A percentile compares a stretch with the other conserved stretches of the same genome.
phyloP scores from a whole-genome alignment of 805 yeast species.

The Myxozyma nipponensis region DNA sequence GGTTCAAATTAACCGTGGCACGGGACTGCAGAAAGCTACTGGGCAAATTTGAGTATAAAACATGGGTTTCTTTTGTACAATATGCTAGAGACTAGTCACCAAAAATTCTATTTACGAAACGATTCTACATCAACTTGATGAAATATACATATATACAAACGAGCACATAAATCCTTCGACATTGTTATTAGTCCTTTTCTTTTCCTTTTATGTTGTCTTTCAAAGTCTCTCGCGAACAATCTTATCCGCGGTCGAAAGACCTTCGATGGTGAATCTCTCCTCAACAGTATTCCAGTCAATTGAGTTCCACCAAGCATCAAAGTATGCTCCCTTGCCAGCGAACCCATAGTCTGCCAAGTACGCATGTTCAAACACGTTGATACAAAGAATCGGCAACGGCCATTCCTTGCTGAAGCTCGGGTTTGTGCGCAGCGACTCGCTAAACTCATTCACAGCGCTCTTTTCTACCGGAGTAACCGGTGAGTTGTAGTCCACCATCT shows the following conservation, averaged over 20 bases:
- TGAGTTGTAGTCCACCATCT: constrained; percentile 70
- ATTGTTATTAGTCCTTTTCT: neutral
- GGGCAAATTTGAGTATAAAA: neutral
- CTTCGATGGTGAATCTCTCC: constrained; percentile 8
- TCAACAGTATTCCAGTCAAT: constrained; percentile 61
- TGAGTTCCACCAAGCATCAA: constrained; percentile 70
- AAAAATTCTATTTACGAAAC: neutral
- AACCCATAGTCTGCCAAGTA: constrained; percentile 81
- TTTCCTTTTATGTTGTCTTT: neutral
- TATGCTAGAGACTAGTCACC: neutral
- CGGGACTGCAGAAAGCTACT: constrained; percentile 8
- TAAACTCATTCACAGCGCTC: constrained; percentile 44
- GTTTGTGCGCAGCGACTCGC: constrained; percentile 39
- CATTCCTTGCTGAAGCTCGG: constrained; percentile 9
- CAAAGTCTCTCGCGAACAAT: neutral
- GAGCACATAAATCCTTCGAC: neutral
- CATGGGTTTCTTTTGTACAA: neutral
- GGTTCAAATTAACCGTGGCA: constrained; percentile 65
- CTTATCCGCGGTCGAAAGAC: neutral
- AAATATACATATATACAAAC: neutral
- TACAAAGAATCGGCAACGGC: constrained; percentile 58
- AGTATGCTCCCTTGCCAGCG: constrained; percentile 62
- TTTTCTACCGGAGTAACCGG: constrained; percentile 54
- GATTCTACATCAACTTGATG: neutral
- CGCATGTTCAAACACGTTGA: constrained; percentile 89